Evolutionary conservation across 345 rosid species (phyloP), one percentile per base, ranked within the genome.

Genomic region (Aquilaria yunnanensis): DNA sequence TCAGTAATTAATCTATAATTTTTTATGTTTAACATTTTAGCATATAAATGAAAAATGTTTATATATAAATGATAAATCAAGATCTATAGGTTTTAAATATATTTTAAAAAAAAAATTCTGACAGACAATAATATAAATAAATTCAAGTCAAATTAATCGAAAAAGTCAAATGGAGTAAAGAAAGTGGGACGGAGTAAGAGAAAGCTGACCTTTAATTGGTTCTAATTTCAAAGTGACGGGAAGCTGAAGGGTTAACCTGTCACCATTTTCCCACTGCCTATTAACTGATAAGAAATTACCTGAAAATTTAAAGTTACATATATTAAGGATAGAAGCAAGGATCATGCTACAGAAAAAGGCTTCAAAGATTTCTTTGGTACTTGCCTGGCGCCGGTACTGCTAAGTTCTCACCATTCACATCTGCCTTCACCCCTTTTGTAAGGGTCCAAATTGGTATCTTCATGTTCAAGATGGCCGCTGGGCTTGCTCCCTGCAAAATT

Each of bases 401-500:
- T 56, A 82, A 57, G 66, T 72, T 69, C 67, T 85, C 71, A 3
- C 69, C 76, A 72, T 93, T 93, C 73, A 86, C 50, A 43, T 68
- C 56, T 33, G 92, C 90, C 66, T 78, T 68, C 47, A 89, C 94
- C 66, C 79, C 85, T 59, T 69, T 57, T 31, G 77, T 76, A 56
- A 71, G n/a, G 32, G 92, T 70, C 98, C 98, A 93, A 41, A 66
- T 49, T 5, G 98, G 98, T 63, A 88, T 74, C n/a, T 96, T 81
- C 63, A 90, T 67, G 67, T 90, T 79, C 81, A 93, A 64, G 56
- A 94, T 80, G 29, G 97, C 73, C 48, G 71, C 41, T 60, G 68
- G 74, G 54, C 65, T 78, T 9, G 67, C 46, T 16, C 72, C 85
- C 96, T 90, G 76, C 57, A 71, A 45, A 51, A 29, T 51, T 12